A percentile compares a stretch with the other conserved stretches of the same genome.
Evolutionary conservation across 1,284 basidiomycete species (phyloP).

Genomic region (Papiliotrema laurentii): DNA sequence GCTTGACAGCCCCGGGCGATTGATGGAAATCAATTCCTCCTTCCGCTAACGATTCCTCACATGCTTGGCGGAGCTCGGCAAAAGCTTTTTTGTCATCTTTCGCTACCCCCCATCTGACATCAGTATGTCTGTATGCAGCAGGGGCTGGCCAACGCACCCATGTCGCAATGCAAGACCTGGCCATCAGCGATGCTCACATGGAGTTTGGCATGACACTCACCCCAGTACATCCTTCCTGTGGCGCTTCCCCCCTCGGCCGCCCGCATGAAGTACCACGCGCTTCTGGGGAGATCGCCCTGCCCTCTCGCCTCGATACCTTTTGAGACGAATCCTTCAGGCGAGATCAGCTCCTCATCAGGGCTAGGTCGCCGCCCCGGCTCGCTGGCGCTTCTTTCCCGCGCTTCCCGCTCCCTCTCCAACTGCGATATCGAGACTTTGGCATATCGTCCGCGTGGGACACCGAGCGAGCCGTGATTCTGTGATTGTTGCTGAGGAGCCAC

Average conservation of each 20-base stretch:
- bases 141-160: too few species aligned
- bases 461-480: slow-evolving; percentile 8
- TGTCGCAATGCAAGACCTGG: slow-evolving; percentile 40
- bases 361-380: slow-evolving; percentile 1
- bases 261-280: slow-evolving; percentile 44
- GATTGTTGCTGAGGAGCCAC: not conserved
- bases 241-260: slow-evolving; percentile 42
- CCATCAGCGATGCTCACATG: not conserved
- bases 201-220: slow-evolving; percentile 14
- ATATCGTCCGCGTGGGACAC: slow-evolving; percentile 26
- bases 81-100: slow-evolving; percentile 41
- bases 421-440: slow-evolving; percentile 26
- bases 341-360: not conserved
- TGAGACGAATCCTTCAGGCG: slow-evolving; percentile 26
- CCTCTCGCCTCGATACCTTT: slow-evolving; percentile 34
- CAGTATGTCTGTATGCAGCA: too few species aligned
- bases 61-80: slow-evolving; percentile 36
- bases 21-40: slow-evolving; percentile 29
- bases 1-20: slow-evolving; percentile 19
- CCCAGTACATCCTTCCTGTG: slow-evolving; percentile 45
- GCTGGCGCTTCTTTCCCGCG: slow-evolving; percentile 13
- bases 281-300: slow-evolving; percentile 38
- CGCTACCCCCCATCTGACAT: slow-evolving; percentile 40
- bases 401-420: slow-evolving; percentile 14
- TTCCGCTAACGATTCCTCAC: slow-evolving; percentile 32